A percentile compares a stretch with the other conserved stretches of the same genome.
Evolutionary conservation across 1,284 basidiomycete species (phyloP).

Genomic region (Cryptococcus floricola): DNA sequence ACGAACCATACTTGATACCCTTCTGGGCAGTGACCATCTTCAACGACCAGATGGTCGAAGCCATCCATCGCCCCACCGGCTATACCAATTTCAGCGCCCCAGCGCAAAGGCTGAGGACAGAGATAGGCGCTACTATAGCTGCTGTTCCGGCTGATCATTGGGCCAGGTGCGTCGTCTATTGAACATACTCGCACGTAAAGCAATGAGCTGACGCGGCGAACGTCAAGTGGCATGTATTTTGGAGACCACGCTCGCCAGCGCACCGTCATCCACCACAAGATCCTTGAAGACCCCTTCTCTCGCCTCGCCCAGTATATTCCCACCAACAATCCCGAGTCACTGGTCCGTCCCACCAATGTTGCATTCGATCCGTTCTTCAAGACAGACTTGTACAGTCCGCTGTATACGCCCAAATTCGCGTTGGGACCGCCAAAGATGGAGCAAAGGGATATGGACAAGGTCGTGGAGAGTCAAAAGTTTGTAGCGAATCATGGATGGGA

Average conservation of each 20-base stretch:
- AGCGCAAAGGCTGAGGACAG: constrained; percentile 3
- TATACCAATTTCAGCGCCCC: neutral
- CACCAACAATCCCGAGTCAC: too few species aligned
- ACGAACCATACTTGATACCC: constrained; percentile 16
- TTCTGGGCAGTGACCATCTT: constrained; percentile 15
- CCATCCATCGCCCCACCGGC: neutral
- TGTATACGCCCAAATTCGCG: constrained; percentile 3
- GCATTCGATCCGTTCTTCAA: too few species aligned
- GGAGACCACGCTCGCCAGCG: neutral
- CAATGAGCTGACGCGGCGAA: neutral
- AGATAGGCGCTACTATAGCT: constrained; percentile 12
- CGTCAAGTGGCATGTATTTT: neutral
- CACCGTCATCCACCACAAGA: neutral
- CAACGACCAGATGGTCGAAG: constrained; percentile 5
- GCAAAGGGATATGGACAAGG: constrained; percentile 6
- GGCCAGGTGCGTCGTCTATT: constrained; percentile 19
- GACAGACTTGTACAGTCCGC: constrained; percentile 1
- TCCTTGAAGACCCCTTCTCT: too few species aligned
- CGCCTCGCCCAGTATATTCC: too few species aligned
- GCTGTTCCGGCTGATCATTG: constrained; percentile 22
- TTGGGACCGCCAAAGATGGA: constrained; percentile 9
- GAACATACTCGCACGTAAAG: neutral
- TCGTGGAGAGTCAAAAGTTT: constrained; percentile 4
- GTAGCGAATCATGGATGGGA: neutral
- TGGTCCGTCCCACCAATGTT: too few species aligned